These are phyloP conservation scores for Podospora pseudopauciseta DNA, from an alignment of 495 filamentous ascomycete species.

Conservation along the genomic window DNA sequence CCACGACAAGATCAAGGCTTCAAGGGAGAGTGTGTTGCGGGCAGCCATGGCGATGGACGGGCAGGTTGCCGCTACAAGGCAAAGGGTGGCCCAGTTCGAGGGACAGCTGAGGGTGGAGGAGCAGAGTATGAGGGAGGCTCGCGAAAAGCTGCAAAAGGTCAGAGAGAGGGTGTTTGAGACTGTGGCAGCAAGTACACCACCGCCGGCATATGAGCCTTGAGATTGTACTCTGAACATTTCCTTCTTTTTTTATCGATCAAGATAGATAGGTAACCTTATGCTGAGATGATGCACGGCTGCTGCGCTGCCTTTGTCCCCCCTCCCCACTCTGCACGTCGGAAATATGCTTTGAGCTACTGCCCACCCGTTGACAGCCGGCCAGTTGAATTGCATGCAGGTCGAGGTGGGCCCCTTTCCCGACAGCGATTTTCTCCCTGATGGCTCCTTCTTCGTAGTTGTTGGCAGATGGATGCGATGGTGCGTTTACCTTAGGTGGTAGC, in stretches of 20 bases:
- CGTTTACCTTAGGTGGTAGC: background rate
- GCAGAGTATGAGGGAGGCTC: constrained; percentile 29
- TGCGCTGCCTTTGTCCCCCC: background rate
- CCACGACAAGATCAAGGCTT: constrained; percentile 45
- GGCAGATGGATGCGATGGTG: background rate
- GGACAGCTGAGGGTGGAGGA: constrained; percentile 25
- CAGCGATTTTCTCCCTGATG: background rate
- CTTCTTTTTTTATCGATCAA: too few species aligned
- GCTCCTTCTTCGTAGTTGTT: background rate
- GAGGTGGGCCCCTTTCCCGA: background rate
- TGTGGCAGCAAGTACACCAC: background rate
- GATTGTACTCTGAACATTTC: background rate
- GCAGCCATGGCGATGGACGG: constrained; percentile 24
- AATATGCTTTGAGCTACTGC: background rate
- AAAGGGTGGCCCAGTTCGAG: constrained; percentile 22
- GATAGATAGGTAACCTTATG: background rate
- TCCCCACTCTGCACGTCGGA: background rate
- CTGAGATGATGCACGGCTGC: background rate
- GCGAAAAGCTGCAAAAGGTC: constrained; percentile 39
- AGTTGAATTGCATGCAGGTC: background rate
- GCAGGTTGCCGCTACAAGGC: constrained; percentile 21
- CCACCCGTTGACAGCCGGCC: background rate
- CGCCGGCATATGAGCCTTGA: background rate
- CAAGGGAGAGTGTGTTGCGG: constrained; percentile 27
- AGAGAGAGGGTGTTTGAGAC: constrained; percentile 34